Conservation (phyloP, 148 eudicot genomes). For the Vaccinium darrowii region DNA sequence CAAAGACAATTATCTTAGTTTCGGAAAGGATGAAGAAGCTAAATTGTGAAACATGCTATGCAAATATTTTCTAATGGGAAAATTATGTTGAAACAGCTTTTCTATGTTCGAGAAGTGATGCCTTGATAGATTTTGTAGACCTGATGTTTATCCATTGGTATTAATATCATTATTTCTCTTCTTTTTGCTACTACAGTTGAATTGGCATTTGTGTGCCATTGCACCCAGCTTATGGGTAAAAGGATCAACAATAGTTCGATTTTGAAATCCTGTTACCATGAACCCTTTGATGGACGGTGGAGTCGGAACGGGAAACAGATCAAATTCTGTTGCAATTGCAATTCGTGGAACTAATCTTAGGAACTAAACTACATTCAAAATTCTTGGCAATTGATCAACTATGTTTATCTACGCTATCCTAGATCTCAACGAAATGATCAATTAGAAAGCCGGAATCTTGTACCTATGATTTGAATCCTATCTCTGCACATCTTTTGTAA, state of each 20-base stretch:
- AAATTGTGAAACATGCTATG: background rate
- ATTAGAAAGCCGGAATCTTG: too few relatives aligned
- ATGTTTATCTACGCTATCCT: too few relatives aligned
- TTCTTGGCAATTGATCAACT: too few relatives aligned
- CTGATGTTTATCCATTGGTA: background rate
- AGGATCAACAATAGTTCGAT: background rate
- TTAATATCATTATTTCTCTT: too few relatives aligned
- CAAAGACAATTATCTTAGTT: background rate
- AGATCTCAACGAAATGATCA: too few relatives aligned
- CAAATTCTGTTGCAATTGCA: constrained; percentile 88
- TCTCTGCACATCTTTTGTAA: too few relatives aligned
- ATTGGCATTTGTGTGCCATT: background rate
- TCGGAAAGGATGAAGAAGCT: background rate
- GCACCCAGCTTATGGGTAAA: background rate
- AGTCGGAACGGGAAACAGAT: constrained; percentile 86
- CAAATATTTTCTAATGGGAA: background rate
- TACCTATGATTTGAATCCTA: too few relatives aligned
- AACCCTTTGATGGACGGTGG: constrained; percentile 40
- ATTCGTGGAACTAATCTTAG: constrained; percentile 52
- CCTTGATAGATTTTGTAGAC: background rate
- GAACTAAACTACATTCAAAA: too few relatives aligned
- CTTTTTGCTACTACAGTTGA: background rate
- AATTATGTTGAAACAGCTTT: background rate
- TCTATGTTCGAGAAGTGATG: background rate
- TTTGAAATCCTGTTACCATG: background rate